Evolutionary conservation across 805 yeast genomes (phyloP).

Genomic region (Metschnikowia sp.): DNA sequence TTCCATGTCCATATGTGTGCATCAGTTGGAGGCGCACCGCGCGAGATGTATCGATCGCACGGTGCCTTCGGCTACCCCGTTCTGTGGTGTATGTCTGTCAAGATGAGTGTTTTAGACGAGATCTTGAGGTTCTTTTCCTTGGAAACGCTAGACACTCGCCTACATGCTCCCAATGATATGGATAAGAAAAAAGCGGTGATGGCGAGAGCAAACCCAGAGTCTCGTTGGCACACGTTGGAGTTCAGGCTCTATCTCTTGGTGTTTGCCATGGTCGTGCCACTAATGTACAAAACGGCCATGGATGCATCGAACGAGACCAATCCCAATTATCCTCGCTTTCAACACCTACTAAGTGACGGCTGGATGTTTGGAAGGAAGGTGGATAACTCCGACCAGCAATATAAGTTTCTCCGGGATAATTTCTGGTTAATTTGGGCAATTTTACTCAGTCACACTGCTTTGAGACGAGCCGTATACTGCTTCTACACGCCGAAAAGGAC

Average conservation of each 20-base stretch:
- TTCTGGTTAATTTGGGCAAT: slow-evolving; percentile 58
- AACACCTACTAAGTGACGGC: slow-evolving; percentile 65
- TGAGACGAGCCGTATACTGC: slow-evolving; percentile 40
- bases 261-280: slow-evolving; percentile 70
- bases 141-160: slow-evolving; percentile 51
- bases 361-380: slow-evolving; percentile 90
- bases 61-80: too few species aligned
- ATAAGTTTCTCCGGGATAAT: slow-evolving; percentile 81
- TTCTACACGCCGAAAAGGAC: slow-evolving; percentile 36
- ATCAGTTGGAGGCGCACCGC: too few species aligned
- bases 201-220: slow-evolving; percentile 34
- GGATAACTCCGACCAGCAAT: slow-evolving; percentile 90
- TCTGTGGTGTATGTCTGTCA: too few species aligned
- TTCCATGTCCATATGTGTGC: too few species aligned
- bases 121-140: slow-evolving; percentile 43
- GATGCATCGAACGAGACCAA: slow-evolving; percentile 73
- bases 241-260: slow-evolving; percentile 64
- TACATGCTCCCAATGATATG: slow-evolving; percentile 36
- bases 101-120: slow-evolving; percentile 4
- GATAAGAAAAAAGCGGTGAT: slow-evolving; percentile 29
- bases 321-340: slow-evolving; percentile 65
- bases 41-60: too few species aligned
- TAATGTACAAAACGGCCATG: slow-evolving; percentile 79
- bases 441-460: slow-evolving; percentile 48
- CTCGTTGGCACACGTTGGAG: slow-evolving; percentile 77